Conservation (phyloP, 306 rosid genomes). For the Acacia crassicarpa region DNA sequence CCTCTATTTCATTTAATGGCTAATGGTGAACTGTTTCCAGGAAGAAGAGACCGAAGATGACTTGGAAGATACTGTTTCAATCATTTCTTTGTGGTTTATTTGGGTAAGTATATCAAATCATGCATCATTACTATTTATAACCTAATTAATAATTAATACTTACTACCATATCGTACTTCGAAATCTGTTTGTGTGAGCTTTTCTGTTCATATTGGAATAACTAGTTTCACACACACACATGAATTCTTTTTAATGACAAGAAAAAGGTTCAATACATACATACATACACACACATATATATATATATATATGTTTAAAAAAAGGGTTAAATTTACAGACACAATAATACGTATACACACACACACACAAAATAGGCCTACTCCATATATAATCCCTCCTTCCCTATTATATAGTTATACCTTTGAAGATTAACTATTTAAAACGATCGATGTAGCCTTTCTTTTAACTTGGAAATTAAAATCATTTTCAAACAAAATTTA, state of each 20-base stretch:
- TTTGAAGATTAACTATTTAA: too few relatives aligned
- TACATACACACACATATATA: too few relatives aligned
- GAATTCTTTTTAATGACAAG: not conserved
- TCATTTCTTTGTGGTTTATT: slow-evolving; percentile 70
- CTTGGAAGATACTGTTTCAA: slow-evolving; percentile 55
- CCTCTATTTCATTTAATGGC: not conserved
- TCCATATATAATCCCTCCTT: too few relatives aligned
- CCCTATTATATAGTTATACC: too few relatives aligned
- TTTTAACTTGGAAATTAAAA: too few relatives aligned
- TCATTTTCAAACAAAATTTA: too few relatives aligned
- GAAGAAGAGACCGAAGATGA: slow-evolving; percentile 62
- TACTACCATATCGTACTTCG: not conserved
- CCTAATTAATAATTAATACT: not conserved
- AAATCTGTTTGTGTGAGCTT: not conserved
- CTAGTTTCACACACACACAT: not conserved
- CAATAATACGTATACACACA: too few relatives aligned
- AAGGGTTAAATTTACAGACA: not conserved
- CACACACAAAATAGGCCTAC: not conserved
- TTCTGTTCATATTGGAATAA: not conserved
- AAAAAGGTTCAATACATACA: not conserved
- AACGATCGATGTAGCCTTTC: too few relatives aligned
- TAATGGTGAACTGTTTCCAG: slow-evolving; percentile 37
- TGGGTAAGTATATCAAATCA: slow-evolving; percentile 50
- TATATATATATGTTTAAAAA: too few relatives aligned
- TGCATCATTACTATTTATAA: not conserved